A percentile compares a stretch with the other conserved stretches of the same genome.
These are phyloP conservation scores for Tolypocladium pustulatum DNA, from an alignment of 2,329 filamentous ascomycete genomes.

Conservation along the genomic window DNA sequence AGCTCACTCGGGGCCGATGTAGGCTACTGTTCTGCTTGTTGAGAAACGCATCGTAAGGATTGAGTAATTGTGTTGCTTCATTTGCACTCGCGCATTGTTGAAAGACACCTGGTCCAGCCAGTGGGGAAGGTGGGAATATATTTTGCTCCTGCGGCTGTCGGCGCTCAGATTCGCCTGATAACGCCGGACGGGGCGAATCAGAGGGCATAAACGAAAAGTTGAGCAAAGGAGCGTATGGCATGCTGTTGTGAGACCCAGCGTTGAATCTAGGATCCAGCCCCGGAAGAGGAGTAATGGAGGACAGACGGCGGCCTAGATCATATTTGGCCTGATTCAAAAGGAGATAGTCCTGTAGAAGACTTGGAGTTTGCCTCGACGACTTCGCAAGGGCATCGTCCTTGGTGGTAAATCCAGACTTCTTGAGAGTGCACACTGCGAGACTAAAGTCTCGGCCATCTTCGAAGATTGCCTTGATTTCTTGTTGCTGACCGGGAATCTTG, in stretches of 20 bases:
- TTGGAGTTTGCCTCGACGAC: not conserved
- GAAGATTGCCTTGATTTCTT: constrained; percentile 16
- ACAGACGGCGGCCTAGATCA: constrained; percentile 11
- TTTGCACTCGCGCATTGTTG: not conserved
- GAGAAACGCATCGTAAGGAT: constrained; percentile 13
- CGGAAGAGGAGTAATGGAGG: constrained; percentile 13
- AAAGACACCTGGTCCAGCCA: not conserved
- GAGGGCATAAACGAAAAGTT: constrained; percentile 2
- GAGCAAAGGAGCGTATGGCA: constrained; percentile 8
- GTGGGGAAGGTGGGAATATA: not conserved
- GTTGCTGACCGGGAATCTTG: constrained; percentile 11
- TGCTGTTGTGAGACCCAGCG: constrained; percentile 1
- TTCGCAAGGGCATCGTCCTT: constrained; percentile 6
- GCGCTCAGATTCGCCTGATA: not conserved
- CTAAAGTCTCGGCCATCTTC: constrained; percentile 20
- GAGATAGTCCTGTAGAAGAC: not conserved
- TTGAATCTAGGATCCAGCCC: not conserved
- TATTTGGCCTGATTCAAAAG: constrained; percentile 1
- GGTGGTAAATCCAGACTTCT: constrained; percentile 18
- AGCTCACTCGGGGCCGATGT: constrained; percentile 15
- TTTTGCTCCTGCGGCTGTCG: not conserved
- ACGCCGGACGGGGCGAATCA: not conserved
- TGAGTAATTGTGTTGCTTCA: constrained; percentile 6
- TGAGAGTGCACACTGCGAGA: constrained; percentile 19
- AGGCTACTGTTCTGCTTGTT: constrained; percentile 3